These are phyloP conservation scores for Eurotiales sp. DNA, from an alignment of 2,329 filamentous ascomycete species.

Conservation along the genomic window DNA sequence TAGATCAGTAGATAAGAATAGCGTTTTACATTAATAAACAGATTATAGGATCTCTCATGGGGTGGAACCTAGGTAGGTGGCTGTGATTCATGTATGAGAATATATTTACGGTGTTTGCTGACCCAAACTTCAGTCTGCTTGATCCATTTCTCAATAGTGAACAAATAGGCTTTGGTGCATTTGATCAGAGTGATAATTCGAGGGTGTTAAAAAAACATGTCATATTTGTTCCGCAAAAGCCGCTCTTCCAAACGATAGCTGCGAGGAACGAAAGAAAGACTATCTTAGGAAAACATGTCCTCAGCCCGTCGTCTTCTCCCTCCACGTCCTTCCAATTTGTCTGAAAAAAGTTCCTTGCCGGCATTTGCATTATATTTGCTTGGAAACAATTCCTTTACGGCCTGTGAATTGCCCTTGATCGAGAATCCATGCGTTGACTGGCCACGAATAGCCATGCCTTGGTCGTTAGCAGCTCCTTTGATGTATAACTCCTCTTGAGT, in stretches of 20 bases:
- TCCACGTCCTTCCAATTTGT: slow-evolving; percentile 56
- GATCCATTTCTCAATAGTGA: no score
- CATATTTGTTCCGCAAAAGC: no score
- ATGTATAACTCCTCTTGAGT: slow-evolving; percentile 50
- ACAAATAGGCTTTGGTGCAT: no score
- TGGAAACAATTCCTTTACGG: slow-evolving; percentile 66
- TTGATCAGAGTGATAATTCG: no score
- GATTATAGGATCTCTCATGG: no score
- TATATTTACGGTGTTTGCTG: no score
- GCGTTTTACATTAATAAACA: no score
- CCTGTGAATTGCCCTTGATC: slow-evolving; percentile 65
- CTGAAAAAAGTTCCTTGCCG: slow-evolving; percentile 67
- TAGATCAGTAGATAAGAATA: no score
- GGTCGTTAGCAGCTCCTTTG: slow-evolving; percentile 52
- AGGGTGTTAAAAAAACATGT: no score
- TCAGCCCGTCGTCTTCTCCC: slow-evolving; percentile 64
- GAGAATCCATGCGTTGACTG: slow-evolving; percentile 50
- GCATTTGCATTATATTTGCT: slow-evolving; percentile 55
- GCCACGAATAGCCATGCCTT: slow-evolving; percentile 37
- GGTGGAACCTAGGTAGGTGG: no score
- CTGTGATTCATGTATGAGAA: no score
- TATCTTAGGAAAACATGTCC: slow-evolving; percentile 63
- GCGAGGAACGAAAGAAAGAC: neutral
- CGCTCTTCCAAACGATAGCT: neutral
- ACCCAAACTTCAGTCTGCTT: no score